A percentile compares a stretch with the other conserved stretches of the same genome.
These are phyloP conservation scores for Bruguiera gymnorhiza DNA, from an alignment of 345 rosid genomes.

Conservation along the genomic window DNA sequence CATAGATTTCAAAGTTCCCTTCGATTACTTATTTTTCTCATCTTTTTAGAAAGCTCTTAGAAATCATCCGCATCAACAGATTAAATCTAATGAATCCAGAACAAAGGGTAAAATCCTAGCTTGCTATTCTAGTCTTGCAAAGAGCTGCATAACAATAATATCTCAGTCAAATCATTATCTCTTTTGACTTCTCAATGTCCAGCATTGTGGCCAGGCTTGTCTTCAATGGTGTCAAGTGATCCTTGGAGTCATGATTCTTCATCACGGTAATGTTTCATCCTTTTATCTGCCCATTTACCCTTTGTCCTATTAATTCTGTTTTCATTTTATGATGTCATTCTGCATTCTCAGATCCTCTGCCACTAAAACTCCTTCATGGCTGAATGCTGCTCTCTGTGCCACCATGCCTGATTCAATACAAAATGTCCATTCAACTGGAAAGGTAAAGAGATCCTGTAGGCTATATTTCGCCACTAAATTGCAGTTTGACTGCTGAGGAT, in stretches of 20 bases:
- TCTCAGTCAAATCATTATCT: background rate
- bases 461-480: background rate
- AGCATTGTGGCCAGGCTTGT: slow-evolving; percentile 57
- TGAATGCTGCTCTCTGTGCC: slow-evolving; percentile 40
- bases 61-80: slow-evolving; percentile 33
- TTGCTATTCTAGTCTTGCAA: slow-evolving; percentile 3
- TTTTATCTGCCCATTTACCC: background rate
- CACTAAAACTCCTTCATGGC: slow-evolving; percentile 53
- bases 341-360: slow-evolving; percentile 39
- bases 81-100: slow-evolving; percentile 20
- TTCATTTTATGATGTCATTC: slow-evolving; percentile 7
- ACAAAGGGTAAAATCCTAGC: slow-evolving; percentile 40
- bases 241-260: slow-evolving; percentile 26
- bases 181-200: slow-evolving; percentile 33
- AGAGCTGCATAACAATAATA: slow-evolving; percentile 7
- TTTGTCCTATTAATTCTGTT: slow-evolving; percentile 1
- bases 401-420: slow-evolving; percentile 28
- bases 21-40: background rate
- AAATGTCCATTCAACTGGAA: slow-evolving; percentile 30
- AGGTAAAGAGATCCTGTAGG: slow-evolving; percentile 30
- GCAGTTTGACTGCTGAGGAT: no score
- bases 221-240: slow-evolving; percentile 29
- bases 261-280: slow-evolving; percentile 39
- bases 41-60: slow-evolving; percentile 25
- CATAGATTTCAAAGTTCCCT: background rate